Conservation (phyloP, 176 grass and related monocot species). For the Juncus effusus region DNA sequence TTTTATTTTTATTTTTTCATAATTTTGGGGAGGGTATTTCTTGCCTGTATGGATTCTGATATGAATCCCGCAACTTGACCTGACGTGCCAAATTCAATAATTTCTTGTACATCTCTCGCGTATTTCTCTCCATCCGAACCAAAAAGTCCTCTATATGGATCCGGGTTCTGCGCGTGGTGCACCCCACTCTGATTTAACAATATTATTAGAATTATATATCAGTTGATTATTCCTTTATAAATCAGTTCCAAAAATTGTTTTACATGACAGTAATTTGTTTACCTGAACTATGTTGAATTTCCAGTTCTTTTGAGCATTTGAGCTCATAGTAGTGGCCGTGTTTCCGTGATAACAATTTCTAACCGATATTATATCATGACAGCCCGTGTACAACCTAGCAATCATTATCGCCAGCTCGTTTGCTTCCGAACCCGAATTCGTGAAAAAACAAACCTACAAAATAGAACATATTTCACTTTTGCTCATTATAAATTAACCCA, state of each 20-base stretch:
- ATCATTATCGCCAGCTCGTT: conserved; percentile 97
- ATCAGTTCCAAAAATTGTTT: neutral
- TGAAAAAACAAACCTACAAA: conserved; percentile 84
- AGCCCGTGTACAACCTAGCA: conserved; percentile 67
- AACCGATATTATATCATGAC: conserved; percentile 85
- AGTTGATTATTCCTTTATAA: neutral
- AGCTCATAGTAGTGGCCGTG: conserved; percentile 74
- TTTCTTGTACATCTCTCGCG: conserved; percentile 74
- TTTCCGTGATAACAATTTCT: conserved; percentile 94
- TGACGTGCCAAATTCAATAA: conserved; percentile 90
- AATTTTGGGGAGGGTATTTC: neutral
- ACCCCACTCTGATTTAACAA: conserved; percentile 54
- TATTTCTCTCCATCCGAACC: conserved; percentile 73
- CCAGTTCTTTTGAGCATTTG: conserved; percentile 93
- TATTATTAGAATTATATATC: neutral
- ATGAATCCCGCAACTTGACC: conserved; percentile 84
- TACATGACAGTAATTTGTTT: neutral
- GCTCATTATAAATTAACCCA: no score
- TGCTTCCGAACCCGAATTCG: conserved; percentile 96
- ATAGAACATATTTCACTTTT: neutral
- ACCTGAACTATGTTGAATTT: conserved; percentile 91
- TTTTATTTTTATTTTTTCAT: neutral
- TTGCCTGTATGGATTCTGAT: conserved; percentile 79
- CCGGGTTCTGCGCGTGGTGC: conserved; percentile 86
- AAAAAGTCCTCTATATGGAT: conserved; percentile 79